Evolutionary conservation across 768 basidiomycete species (phyloP), one percentile per base, ranked within the genome.

Genomic region (Mycena rebaudengoi): DNA sequence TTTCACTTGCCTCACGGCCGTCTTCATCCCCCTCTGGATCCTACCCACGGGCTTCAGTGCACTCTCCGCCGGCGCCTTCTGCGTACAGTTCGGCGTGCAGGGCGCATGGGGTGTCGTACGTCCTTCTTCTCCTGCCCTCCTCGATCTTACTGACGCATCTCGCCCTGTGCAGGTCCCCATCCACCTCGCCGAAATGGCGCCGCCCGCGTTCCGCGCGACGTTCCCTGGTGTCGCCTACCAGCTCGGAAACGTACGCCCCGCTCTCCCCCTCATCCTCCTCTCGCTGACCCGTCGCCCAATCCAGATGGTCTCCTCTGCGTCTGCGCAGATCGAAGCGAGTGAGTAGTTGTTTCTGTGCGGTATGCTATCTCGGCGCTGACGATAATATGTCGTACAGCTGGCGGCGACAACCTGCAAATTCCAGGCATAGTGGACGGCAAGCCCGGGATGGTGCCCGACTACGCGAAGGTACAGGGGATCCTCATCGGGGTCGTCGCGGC

Each of bases 401-500:
- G 91, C 32, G 90, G 86, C 20, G 81, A 83, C 28, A 76, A 88
- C 59, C 76, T 91, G 28, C 74, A 77, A 59, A 88, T 84, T 0
- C 86, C 81, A 5, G 74, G 89, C 39, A 68, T n/a, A n/a, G n/a
- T n/a, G n/a, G n/a, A 81, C n/a, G 88, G 87, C 1, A 68, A 71
- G 6, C 65, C n/a, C n/a, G n/a, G n/a, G n/a, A n/a, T 69, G 23
- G 86, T 88, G 0, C 82, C 89, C 2, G 87, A 92, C 70, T 93
- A 92, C 66, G 91, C 89, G 3, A 88, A 85, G 75, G 92, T 93
- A 5, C 92, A 94, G 79, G 93, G 92, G 39, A 95, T 98, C 71
- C 82, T 98, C 35, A 90, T 98, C 45, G 96, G 95, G 8, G 83
- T 85, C 25, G 91, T 98, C 20, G 83, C 92, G 1, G 89, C 87